These are phyloP conservation scores for Sonneratia caseolaris DNA, from an alignment of 345 rosid genomes.

Conservation along the genomic window DNA sequence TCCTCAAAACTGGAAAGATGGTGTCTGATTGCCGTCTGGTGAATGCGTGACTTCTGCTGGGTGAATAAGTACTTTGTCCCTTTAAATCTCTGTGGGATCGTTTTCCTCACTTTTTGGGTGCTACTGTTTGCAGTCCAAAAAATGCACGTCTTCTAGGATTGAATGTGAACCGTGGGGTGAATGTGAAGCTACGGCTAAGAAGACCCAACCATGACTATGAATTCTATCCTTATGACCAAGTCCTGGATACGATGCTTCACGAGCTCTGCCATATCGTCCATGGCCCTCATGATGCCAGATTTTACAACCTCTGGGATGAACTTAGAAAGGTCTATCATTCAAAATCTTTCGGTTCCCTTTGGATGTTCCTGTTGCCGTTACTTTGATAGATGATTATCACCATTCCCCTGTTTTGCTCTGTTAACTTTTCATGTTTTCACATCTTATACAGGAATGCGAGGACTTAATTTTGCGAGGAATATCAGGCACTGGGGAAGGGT, in stretches of 20 bases:
- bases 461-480: constrained; percentile 67
- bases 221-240: constrained; percentile 55
- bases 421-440: constrained; percentile 3
- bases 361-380: background rate
- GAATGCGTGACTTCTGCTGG: background rate
- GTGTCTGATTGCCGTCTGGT: background rate
- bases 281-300: constrained; percentile 76
- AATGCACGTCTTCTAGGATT: constrained; percentile 63
- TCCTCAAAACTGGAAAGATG: background rate
- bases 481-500: constrained; percentile 57
- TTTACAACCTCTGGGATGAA: constrained; percentile 94
- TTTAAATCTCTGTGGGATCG: background rate
- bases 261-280: constrained; percentile 85
- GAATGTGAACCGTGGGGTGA: constrained; percentile 61
- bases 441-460: constrained; percentile 65
- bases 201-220: constrained; percentile 51
- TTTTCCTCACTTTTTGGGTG: background rate
- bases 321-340: constrained; percentile 45
- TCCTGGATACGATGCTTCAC: constrained; percentile 93
- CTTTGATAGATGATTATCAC: background rate
- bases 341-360: background rate
- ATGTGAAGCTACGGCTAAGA: constrained; percentile 74
- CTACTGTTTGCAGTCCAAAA: constrained; percentile 40
- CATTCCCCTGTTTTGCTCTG: background rate
- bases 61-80: background rate